Conservation (phyloP, 257 asterid genomes). For the Salvia splendens region DNA sequence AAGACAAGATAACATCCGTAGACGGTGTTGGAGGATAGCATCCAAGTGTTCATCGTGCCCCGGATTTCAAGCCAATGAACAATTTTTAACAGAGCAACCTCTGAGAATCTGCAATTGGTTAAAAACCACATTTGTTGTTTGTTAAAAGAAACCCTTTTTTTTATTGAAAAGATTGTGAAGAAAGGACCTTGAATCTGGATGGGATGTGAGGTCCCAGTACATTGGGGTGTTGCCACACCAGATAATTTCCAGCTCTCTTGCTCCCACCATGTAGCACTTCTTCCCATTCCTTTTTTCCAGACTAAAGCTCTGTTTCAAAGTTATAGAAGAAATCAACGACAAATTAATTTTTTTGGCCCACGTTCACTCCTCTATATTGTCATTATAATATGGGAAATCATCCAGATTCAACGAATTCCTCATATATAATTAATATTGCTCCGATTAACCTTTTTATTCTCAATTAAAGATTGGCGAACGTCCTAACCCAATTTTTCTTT, state of each 20-base stretch:
- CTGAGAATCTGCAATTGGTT: constrained; percentile 35
- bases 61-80: constrained; percentile 24
- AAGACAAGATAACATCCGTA: constrained; percentile 30
- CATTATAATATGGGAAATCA: no score
- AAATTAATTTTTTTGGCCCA: no score
- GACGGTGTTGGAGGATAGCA: constrained; percentile 6
- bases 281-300: constrained; percentile 37
- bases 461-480: no score
- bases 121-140: no score
- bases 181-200: constrained; percentile 32
- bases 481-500: no score
- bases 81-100: constrained; percentile 30
- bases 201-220: constrained; percentile 24
- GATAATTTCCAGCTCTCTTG: constrained; percentile 31
- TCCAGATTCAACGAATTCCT: no score
- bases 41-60: constrained; percentile 1
- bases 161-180: background rate
- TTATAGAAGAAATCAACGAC: no score
- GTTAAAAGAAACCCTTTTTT: no score
- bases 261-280: constrained; percentile 37
- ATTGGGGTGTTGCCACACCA: constrained; percentile 11
- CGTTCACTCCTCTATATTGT: no score
- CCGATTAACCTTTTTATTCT: no score
- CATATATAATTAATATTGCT: no score
- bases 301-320: constrained; percentile 32